phyloP scores from a whole-genome alignment of 345 rosid genomes.

The Linum tenue region DNA sequence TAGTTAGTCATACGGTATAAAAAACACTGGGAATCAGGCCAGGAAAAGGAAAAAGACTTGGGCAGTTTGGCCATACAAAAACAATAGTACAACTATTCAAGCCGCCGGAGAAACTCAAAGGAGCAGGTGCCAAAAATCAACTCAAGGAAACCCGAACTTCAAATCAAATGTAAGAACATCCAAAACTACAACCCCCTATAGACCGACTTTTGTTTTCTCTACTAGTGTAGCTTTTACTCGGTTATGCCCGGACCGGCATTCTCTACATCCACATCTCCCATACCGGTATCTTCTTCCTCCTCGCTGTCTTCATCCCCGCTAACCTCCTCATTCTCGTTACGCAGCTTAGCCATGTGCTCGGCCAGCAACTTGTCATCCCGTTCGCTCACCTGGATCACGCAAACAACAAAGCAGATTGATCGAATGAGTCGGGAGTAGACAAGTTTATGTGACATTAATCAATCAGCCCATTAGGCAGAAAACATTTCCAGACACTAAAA shows the following conservation, averaged over 20 bases:
- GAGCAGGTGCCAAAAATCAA: no score
- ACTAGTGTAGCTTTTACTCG: slow-evolving; percentile 31
- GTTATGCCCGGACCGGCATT: slow-evolving; percentile 40
- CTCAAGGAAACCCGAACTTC: no score
- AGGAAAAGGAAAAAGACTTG: no score
- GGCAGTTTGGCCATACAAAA: no score
- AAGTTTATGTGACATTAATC: slow-evolving; percentile 2
- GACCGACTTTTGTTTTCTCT: neutral
- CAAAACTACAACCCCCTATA: neutral
- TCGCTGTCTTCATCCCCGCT: slow-evolving; percentile 94
- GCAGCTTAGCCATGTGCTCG: slow-evolving; percentile 90
- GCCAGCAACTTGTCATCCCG: slow-evolving; percentile 88
- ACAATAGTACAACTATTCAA: no score
- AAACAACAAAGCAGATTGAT: slow-evolving; percentile 10
- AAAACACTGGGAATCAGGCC: no score
- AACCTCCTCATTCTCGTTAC: slow-evolving; percentile 70
- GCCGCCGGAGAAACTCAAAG: no score
- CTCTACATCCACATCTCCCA: slow-evolving; percentile 83
- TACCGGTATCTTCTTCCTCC: slow-evolving; percentile 89
- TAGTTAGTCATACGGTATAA: no score
- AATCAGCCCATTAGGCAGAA: neutral
- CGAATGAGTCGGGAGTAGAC: slow-evolving; percentile 1
- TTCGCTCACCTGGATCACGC: slow-evolving; percentile 75
- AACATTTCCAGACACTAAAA: neutral
- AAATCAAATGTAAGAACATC: neutral